A percentile compares a stretch with the other conserved stretches of the same genome.
These are phyloP conservation scores for Coemansia sp. DNA, from an alignment of 192 early-diverging fungal genomes.

Conservation along the genomic window DNA sequence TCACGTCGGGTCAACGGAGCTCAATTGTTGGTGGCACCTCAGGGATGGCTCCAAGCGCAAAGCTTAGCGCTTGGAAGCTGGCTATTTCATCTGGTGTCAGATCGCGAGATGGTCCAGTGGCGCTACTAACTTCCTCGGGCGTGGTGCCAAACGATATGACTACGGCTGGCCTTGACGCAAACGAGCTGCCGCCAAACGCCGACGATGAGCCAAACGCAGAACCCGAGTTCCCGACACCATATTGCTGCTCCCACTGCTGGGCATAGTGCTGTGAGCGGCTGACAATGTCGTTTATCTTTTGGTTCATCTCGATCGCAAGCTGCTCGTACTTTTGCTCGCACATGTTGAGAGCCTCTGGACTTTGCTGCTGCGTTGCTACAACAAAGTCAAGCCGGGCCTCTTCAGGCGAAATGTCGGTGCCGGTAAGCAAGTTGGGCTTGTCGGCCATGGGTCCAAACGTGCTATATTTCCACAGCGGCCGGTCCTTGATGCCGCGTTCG, in stretches of 20 bases:
- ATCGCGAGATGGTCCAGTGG: slow-evolving; percentile 13
- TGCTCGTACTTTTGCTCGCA: slow-evolving; percentile 35
- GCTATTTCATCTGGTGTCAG: slow-evolving; percentile 29
- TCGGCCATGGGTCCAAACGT: slow-evolving; percentile 59
- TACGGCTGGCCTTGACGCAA: background rate
- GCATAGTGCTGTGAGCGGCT: slow-evolving; percentile 12
- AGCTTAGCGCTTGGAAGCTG: slow-evolving; percentile 17
- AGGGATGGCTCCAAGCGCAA: slow-evolving; percentile 27
- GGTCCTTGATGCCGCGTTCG: slow-evolving; percentile 38
- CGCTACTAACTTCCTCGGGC: slow-evolving; percentile 1
- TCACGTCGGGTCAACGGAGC: background rate
- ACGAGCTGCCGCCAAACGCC: slow-evolving; percentile 9
- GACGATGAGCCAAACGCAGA: slow-evolving; percentile 9
- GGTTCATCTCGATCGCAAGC: slow-evolving; percentile 13
- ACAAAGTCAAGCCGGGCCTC: slow-evolving; percentile 59
- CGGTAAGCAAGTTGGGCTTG: slow-evolving; percentile 58
- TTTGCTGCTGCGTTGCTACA: slow-evolving; percentile 15
- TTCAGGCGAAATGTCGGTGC: slow-evolving; percentile 63
- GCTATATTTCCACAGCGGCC: slow-evolving; percentile 55
- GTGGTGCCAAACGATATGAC: slow-evolving; percentile 9
- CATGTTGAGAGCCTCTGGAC: slow-evolving; percentile 4
- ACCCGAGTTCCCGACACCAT: slow-evolving; percentile 3
- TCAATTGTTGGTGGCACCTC: slow-evolving; percentile 31
- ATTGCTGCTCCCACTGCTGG: slow-evolving; percentile 20
- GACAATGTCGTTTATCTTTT: slow-evolving; percentile 12